These are phyloP conservation scores for Escovopsis weberi DNA, from an alignment of 2,329 filamentous ascomycete species.

Conservation along the genomic window DNA sequence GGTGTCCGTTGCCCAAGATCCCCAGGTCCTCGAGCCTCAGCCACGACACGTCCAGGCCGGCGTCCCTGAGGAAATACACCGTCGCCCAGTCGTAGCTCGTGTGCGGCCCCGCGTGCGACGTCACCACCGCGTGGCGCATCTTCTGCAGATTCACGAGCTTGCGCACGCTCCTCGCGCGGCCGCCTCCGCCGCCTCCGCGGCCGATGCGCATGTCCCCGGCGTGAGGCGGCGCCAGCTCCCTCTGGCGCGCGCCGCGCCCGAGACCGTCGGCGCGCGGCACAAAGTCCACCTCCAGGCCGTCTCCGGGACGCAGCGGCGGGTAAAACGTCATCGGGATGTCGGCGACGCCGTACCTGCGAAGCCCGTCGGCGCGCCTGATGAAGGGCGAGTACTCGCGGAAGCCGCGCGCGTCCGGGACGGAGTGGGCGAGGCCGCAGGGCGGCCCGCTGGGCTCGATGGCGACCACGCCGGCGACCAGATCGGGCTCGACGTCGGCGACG, in stretches of 20 bases:
- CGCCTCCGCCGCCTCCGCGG: background rate
- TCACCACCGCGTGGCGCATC: constrained; percentile 35
- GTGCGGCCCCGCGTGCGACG: constrained; percentile 39
- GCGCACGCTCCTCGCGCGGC: constrained; percentile 9
- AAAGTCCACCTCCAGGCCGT: background rate
- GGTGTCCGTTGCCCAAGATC: constrained; percentile 39
- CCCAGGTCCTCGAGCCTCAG: constrained; percentile 27
- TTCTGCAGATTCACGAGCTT: constrained; percentile 32
- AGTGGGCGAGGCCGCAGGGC: constrained; percentile 23
- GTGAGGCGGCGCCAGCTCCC: constrained; percentile 9
- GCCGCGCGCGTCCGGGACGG: background rate
- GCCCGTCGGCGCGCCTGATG: constrained; percentile 13
- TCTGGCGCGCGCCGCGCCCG: constrained; percentile 3
- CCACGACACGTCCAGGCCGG: constrained; percentile 29
- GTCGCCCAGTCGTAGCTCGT: constrained; percentile 40
- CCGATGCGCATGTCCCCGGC: background rate
- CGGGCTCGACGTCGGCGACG: constrained; percentile 32
- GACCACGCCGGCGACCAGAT: constrained; percentile 32
- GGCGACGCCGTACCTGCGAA: constrained; percentile 25
- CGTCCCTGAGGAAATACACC: constrained; percentile 35
- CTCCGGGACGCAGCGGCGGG: constrained; percentile 9
- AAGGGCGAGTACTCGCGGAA: constrained; percentile 9
- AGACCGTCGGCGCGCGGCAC: background rate
- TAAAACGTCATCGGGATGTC: constrained; percentile 27
- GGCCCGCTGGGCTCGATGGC: constrained; percentile 39